Evolutionary conservation across 2,329 filamentous ascomycete species (phyloP).

Genomic region (Lachnellula occidentalis): DNA sequence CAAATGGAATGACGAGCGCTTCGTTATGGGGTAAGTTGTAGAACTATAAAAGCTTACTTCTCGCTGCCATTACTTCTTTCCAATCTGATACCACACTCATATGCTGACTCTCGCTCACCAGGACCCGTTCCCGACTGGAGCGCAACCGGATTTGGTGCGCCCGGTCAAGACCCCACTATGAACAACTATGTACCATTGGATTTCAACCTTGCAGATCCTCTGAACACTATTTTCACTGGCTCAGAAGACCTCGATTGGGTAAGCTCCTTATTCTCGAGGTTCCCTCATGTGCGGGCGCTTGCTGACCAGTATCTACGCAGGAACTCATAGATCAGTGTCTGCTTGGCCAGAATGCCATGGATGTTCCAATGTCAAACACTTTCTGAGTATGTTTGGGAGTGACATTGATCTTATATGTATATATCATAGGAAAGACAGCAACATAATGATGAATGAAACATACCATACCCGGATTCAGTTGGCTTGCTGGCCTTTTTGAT

Average conservation of each 20-base stretch:
- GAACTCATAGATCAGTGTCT: slow-evolving; percentile 5
- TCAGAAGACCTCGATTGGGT: slow-evolving; percentile 7
- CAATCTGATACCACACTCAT: not conserved
- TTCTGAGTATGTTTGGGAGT: too few relatives aligned
- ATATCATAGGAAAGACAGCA: too few relatives aligned
- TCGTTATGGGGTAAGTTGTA: not conserved
- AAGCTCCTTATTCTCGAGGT: not conserved
- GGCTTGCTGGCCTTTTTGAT: too few relatives aligned
- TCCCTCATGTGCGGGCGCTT: not conserved
- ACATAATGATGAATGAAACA: too few relatives aligned
- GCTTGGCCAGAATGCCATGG: not conserved
- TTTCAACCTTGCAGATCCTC: not conserved
- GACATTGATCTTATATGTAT: too few relatives aligned
- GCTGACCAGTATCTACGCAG: not conserved
- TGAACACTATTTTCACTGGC: slow-evolving; percentile 1
- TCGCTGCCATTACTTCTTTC: not conserved
- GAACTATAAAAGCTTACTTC: not conserved
- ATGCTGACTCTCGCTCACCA: not conserved
- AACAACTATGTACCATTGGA: not conserved
- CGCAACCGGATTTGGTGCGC: too few relatives aligned
- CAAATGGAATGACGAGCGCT: not conserved
- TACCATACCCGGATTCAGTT: too few relatives aligned
- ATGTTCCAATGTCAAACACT: too few relatives aligned
- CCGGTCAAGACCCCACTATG: not conserved
- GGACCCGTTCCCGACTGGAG: not conserved